Evolutionary conservation across 1,139 yeast genomes (phyloP).

Genomic region (Yamadazyma triangularis): DNA sequence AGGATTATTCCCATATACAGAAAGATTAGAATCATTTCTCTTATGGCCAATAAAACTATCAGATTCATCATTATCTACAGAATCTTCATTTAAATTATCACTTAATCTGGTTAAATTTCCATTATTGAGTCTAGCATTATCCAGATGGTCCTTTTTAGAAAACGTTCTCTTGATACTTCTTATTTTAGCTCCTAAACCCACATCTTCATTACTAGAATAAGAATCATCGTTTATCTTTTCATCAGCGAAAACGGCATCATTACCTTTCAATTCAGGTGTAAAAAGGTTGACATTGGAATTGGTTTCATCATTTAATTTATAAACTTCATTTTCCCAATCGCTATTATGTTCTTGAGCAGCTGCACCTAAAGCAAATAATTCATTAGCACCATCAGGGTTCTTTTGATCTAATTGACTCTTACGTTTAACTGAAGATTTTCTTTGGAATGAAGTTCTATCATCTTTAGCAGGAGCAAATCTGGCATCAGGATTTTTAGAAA

Average conservation of each 20-base stretch:
- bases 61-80: not conserved
- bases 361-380: constrained; percentile 59
- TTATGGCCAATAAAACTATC: not conserved
- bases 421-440: constrained; percentile 39
- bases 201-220: constrained; percentile 10
- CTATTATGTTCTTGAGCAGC: constrained; percentile 70
- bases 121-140: constrained; percentile 6
- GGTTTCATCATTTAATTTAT: constrained; percentile 39
- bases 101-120: constrained; percentile 28
- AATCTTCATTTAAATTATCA: constrained; percentile 24
- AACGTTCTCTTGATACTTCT: constrained; percentile 19
- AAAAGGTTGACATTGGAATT: constrained; percentile 13
- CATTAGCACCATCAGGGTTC: constrained; percentile 35
- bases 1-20: not conserved
- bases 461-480: constrained; percentile 80
- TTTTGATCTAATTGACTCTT: constrained; percentile 11
- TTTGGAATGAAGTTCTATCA: constrained; percentile 79
- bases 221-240: constrained; percentile 7
- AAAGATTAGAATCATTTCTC: not conserved
- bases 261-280: constrained; percentile 22
- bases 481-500: constrained; percentile 77
- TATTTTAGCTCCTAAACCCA: constrained; percentile 17
- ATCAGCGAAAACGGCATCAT: constrained; percentile 10
- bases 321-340: constrained; percentile 68
- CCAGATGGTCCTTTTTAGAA: constrained; percentile 17